A percentile compares a stretch with the other conserved stretches of the same genome.
Evolutionary conservation across 371 early-diverging fungal species (phyloP).

Genomic region (Mortierella sp.): DNA sequence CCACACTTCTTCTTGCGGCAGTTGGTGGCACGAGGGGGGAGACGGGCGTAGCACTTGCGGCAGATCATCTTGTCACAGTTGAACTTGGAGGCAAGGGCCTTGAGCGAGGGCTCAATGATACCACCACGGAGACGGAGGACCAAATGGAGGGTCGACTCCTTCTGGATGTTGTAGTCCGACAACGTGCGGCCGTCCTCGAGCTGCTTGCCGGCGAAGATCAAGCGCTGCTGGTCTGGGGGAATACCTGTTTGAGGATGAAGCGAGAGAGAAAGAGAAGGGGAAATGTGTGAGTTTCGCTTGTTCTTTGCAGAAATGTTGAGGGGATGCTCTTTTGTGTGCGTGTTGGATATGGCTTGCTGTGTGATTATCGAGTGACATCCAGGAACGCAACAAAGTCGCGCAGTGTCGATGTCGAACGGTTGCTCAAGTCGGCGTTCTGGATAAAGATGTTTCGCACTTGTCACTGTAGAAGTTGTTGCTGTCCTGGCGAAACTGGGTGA

Average conservation of each 20-base stretch:
- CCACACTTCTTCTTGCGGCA: constrained; percentile 99
- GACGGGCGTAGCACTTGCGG: constrained; percentile 99
- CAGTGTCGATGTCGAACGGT: background rate
- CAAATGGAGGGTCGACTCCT: constrained; percentile 99
- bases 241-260: constrained; percentile 72
- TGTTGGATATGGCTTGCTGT: too few species aligned
- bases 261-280: background rate
- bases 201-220: constrained; percentile 99
- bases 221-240: constrained; percentile 99
- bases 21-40: constrained; percentile 99
- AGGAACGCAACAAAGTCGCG: background rate
- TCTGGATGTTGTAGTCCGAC: constrained; percentile 93
- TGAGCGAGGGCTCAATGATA: constrained; percentile 97
- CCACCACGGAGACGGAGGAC: constrained; percentile 98
- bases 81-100: constrained; percentile 98
- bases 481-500: background rate
- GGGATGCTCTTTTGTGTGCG: too few species aligned
- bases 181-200: constrained; percentile 98
- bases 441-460: background rate
- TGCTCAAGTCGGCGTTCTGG: background rate
- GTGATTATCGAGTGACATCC: background rate
- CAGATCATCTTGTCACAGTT: constrained; percentile 99
- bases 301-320: too few species aligned
- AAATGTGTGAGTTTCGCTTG: constrained; percentile 1
- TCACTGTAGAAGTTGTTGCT: background rate